Conservation (phyloP, 1,139 yeast species). For the Hansenula sp. region DNA sequence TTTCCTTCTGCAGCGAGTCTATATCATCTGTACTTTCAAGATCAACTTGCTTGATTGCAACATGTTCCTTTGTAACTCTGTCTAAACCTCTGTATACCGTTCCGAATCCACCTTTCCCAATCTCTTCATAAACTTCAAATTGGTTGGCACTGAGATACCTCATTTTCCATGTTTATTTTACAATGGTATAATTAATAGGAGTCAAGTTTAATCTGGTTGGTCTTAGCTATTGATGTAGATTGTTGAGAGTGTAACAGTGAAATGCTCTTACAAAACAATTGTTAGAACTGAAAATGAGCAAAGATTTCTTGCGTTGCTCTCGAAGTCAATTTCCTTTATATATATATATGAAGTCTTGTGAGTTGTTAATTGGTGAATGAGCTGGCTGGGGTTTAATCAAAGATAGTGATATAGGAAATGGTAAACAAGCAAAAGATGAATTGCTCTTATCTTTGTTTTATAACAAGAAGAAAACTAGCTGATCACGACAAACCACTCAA, state of each 20-base stretch:
- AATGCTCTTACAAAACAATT: too few species aligned
- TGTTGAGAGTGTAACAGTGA: too few species aligned
- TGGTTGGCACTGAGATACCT: constrained; percentile 37
- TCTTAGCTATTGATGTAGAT: not conserved
- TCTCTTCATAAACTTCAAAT: constrained; percentile 65
- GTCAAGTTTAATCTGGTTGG: not conserved
- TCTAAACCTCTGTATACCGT: constrained; percentile 76
- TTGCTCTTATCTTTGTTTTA: not conserved
- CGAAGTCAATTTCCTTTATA: too few species aligned
- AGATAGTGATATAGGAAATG: too few species aligned
- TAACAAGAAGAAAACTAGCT: not conserved
- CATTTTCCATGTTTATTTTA: constrained; percentile 8
- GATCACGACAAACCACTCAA: too few species aligned
- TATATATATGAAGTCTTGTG: too few species aligned
- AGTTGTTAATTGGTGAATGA: too few species aligned
- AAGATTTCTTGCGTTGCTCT: too few species aligned
- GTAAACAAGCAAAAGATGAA: not conserved
- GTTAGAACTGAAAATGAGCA: too few species aligned
- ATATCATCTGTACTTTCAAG: constrained; percentile 75
- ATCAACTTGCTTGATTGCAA: constrained; percentile 73
- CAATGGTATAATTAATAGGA: too few species aligned
- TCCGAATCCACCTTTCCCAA: constrained; percentile 89
- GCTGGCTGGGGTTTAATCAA: too few species aligned
- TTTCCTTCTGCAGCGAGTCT: constrained; percentile 77
- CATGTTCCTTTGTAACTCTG: constrained; percentile 43